These are phyloP conservation scores for Plantago rigida DNA, from an alignment of 305 asterid species.

Conservation along the genomic window DNA sequence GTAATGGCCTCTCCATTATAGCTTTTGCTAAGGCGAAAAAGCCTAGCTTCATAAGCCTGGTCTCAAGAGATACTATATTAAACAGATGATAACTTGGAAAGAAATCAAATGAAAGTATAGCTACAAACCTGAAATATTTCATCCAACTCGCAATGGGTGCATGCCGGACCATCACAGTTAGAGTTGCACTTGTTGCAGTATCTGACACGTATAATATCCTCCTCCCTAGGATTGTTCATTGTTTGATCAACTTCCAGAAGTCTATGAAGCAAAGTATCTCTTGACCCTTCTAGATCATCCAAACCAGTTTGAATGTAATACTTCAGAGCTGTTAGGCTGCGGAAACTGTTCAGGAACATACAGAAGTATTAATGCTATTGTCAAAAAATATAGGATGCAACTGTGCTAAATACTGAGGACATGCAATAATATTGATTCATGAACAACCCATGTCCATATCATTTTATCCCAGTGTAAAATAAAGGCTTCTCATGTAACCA, in stretches of 20 bases:
- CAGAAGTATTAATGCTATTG: conserved; percentile 19
- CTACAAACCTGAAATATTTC: conserved; percentile 78
- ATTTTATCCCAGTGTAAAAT: background rate
- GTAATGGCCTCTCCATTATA: conserved; percentile 56
- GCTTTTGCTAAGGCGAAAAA: conserved; percentile 75
- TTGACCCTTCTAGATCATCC: conserved; percentile 71
- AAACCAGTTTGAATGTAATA: conserved; percentile 78
- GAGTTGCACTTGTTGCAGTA: conserved; percentile 66
- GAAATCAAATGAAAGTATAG: conserved; percentile 17
- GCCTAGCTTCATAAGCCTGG: conserved; percentile 90
- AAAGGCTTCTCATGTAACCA: background rate
- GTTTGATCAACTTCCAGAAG: conserved; percentile 74
- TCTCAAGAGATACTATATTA: conserved; percentile 21
- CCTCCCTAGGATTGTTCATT: conserved; percentile 76
- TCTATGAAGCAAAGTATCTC: conserved; percentile 61
- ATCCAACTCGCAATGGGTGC: conserved; percentile 90
- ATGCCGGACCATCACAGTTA: conserved; percentile 68
- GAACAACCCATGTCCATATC: conserved; percentile 5
- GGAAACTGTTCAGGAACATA: conserved; percentile 51
- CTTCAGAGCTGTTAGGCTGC: conserved; percentile 60
- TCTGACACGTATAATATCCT: conserved; percentile 72
- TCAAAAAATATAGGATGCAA: conserved; percentile 16
- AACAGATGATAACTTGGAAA: conserved; percentile 16
- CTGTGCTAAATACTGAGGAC: conserved; percentile 7
- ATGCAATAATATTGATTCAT: conserved; percentile 1